phyloP scores from a whole-genome alignment of 2,329 filamentous ascomycete species.

The Fusarium anguioides region DNA sequence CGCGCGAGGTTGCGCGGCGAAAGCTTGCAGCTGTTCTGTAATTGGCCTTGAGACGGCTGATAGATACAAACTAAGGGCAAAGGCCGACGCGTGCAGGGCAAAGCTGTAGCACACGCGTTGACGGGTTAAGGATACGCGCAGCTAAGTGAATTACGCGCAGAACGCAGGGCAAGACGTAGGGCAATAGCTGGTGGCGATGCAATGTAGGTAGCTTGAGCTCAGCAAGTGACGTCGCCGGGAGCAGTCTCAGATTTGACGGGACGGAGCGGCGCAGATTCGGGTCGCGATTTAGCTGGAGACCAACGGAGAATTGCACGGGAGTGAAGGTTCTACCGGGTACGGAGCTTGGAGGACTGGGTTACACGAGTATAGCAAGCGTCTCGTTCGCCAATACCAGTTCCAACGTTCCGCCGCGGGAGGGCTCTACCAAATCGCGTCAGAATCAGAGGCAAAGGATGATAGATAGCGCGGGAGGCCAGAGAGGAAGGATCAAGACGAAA shows the following conservation, averaged over 20 bases:
- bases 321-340: slow-evolving; percentile 35
- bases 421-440: slow-evolving; percentile 44
- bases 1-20: slow-evolving; percentile 28
- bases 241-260: slow-evolving; percentile 38
- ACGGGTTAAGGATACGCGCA: slow-evolving; percentile 34
- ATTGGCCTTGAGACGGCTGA: slow-evolving; percentile 24
- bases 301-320: slow-evolving; percentile 28
- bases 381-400: slow-evolving; percentile 44
- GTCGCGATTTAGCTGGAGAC: slow-evolving; percentile 29
- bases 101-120: slow-evolving; percentile 38
- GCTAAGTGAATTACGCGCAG: slow-evolving; percentile 34
- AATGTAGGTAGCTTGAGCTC: neutral
- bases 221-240: slow-evolving; percentile 26
- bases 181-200: slow-evolving; percentile 6
- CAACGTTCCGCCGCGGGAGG: slow-evolving; percentile 31
- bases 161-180: slow-evolving; percentile 28
- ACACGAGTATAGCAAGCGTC: slow-evolving; percentile 43
- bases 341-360: slow-evolving; percentile 39
- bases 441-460: slow-evolving; percentile 31
- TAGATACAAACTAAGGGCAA: slow-evolving; percentile 31
- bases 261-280: slow-evolving; percentile 42
- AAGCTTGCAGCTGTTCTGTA: slow-evolving; percentile 26
- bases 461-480: slow-evolving; percentile 16
- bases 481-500: slow-evolving; percentile 11
- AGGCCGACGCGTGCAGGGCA: slow-evolving; percentile 31